Percentiles rank a stretch among this genome's conserved stretches.
phyloP scores from a whole-genome alignment of 768 basidiomycete species.

The Neoboletus subvelutipes region DNA sequence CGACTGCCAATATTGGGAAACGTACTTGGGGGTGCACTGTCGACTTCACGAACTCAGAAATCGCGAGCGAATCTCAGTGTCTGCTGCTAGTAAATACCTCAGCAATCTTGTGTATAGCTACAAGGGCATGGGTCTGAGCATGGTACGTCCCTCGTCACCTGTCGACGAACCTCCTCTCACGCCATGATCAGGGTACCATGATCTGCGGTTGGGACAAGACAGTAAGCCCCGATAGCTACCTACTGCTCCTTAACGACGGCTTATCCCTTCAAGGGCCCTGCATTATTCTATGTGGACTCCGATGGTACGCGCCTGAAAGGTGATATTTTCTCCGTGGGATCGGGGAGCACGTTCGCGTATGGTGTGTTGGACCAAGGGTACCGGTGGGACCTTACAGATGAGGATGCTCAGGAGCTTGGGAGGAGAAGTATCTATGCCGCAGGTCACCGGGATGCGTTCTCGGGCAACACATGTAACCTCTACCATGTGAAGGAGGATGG shows the following conservation, averaged over 20 bases:
- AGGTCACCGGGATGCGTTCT: slow-evolving; percentile 94
- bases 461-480: slow-evolving; percentile 93
- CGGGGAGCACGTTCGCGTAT: slow-evolving; percentile 98
- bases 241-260: slow-evolving; percentile 1
- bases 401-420: slow-evolving; percentile 92
- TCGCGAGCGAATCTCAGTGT: slow-evolving; percentile 95
- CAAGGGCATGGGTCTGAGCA: slow-evolving; percentile 98
- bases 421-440: slow-evolving; percentile 94
- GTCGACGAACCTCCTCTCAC: slow-evolving; percentile 4
- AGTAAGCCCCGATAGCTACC: slow-evolving; percentile 41
- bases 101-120: slow-evolving; percentile 97
- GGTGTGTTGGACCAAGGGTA: slow-evolving; percentile 97
- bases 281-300: slow-evolving; percentile 96
- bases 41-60: slow-evolving; percentile 96
- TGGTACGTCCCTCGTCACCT: slow-evolving; percentile 56
- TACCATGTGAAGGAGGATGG: slow-evolving; percentile 95
- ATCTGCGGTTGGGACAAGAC: slow-evolving; percentile 99
- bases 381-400: slow-evolving; percentile 88
- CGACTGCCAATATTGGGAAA: slow-evolving; percentile 98
- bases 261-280: slow-evolving; percentile 63
- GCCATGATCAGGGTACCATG: slow-evolving; percentile 82
- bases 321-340: slow-evolving; percentile 97
- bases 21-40: slow-evolving; percentile 97
- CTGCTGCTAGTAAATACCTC: slow-evolving; percentile 97
- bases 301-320: slow-evolving; percentile 96